Evolutionary conservation across 257 asterid genomes (phyloP).

Genomic region (Nicotiana paniculata): DNA sequence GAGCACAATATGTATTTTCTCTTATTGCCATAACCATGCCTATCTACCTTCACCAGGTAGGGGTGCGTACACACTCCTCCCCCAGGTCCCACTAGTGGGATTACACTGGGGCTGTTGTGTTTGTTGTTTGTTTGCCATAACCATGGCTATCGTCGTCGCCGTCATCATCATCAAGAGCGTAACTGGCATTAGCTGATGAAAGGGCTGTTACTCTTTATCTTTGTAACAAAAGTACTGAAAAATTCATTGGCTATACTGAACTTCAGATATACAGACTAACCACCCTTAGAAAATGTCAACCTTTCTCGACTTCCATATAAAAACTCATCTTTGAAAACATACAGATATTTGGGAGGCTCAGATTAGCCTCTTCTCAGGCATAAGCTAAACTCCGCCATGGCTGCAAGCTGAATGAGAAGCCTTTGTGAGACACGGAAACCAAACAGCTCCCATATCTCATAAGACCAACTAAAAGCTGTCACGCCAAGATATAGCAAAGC

Average conservation of each 20-base stretch:
- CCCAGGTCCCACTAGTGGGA: too few species aligned
- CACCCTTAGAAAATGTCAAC: background rate
- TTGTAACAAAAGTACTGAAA: background rate
- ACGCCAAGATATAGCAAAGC: background rate
- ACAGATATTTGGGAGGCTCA: background rate
- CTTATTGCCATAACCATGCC: background rate
- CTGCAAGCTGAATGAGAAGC: constrained; percentile 3
- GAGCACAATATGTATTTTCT: background rate
- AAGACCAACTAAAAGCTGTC: background rate
- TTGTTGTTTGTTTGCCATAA: background rate
- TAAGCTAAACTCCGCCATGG: background rate
- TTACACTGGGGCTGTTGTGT: too few species aligned
- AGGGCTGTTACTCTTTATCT: background rate
- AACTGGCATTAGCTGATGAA: background rate
- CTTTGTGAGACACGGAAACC: constrained; percentile 17
- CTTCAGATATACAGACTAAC: background rate
- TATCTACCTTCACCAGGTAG: too few species aligned
- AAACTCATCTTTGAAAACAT: background rate
- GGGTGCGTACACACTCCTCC: too few species aligned
- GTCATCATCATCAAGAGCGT: background rate
- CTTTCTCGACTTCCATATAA: background rate
- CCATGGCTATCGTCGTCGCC: background rate
- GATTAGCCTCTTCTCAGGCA: background rate
- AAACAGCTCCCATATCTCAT: background rate
- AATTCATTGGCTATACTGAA: background rate